Conservation (phyloP, 1,284 basidiomycete species). For the Retiboletus fuscus region DNA sequence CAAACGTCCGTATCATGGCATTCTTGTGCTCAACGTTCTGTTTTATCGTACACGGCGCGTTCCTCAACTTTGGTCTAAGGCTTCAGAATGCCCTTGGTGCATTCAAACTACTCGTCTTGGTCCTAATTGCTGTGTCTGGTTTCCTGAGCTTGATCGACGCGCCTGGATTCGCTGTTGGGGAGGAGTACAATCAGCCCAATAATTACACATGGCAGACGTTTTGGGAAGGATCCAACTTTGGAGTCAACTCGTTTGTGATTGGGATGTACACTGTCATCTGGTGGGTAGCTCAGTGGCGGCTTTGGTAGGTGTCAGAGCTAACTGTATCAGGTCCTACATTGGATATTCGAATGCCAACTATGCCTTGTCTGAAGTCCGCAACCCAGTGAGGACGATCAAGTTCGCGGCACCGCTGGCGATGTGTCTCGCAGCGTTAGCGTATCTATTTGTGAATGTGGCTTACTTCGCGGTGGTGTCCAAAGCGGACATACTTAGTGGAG, state of each 20-base stretch:
- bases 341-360: constrained; percentile 81
- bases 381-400: constrained; percentile 76
- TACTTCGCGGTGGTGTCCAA: constrained; percentile 78
- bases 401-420: constrained; percentile 74
- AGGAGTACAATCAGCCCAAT: constrained; percentile 58
- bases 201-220: constrained; percentile 66
- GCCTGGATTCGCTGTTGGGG: constrained; percentile 58
- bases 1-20: constrained; percentile 63
- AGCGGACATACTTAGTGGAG: constrained; percentile 70
- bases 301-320: not conserved
- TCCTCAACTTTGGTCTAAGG: constrained; percentile 67
- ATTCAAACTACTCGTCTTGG: constrained; percentile 72
- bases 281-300: constrained; percentile 49
- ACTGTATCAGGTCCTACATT: constrained; percentile 67
- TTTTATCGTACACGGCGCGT: constrained; percentile 67
- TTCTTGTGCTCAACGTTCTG: constrained; percentile 68
- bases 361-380: constrained; percentile 72
- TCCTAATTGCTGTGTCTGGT: constrained; percentile 68
- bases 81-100: constrained; percentile 76
- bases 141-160: constrained; percentile 65
- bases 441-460: constrained; percentile 72
- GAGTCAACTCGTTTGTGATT: constrained; percentile 67
- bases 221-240: constrained; percentile 64
- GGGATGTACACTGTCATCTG: constrained; percentile 78
- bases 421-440: constrained; percentile 63